A percentile compares a stretch with the other conserved stretches of the same genome.
Conservation (phyloP, 1,139 yeast genomes). For the Pichia sp. region DNA sequence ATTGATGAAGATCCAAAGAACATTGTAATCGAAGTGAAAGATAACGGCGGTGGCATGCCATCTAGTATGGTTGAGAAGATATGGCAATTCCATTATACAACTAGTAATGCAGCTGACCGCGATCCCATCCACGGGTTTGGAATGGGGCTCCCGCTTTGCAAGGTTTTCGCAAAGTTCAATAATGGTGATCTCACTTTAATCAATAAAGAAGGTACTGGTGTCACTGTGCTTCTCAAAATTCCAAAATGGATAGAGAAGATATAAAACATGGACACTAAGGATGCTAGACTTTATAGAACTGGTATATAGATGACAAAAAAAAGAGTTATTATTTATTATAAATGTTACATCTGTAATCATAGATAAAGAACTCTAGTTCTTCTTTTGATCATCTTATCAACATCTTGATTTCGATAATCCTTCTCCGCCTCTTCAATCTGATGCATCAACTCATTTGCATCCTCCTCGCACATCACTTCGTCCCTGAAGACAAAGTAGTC, state of each 20-base stretch:
- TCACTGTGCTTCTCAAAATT: slow-evolving; percentile 18
- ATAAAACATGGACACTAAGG: slow-evolving; percentile 3
- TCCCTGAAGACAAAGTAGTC: slow-evolving; percentile 55
- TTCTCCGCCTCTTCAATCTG: slow-evolving; percentile 13
- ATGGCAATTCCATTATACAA: slow-evolving; percentile 27
- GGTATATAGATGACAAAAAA: too few species aligned
- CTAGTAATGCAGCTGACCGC: slow-evolving; percentile 19
- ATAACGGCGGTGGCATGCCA: slow-evolving; percentile 25
- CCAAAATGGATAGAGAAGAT: slow-evolving; percentile 11
- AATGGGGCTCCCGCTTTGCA: slow-evolving; percentile 26
- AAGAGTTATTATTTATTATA: too few species aligned
- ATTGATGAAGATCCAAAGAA: slow-evolving; percentile 6
- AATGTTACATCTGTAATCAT: too few species aligned
- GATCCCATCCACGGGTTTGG: slow-evolving; percentile 27
- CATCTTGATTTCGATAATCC: slow-evolving; percentile 4
- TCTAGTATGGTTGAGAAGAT: slow-evolving; percentile 16
- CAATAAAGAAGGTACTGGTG: slow-evolving; percentile 20
- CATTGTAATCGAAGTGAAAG: slow-evolving; percentile 16
- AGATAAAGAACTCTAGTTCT: slow-evolving; percentile 25
- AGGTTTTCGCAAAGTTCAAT: slow-evolving; percentile 22
- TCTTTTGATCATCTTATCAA: slow-evolving; percentile 22
- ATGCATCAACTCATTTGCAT: slow-evolving; percentile 20
- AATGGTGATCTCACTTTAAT: slow-evolving; percentile 18
- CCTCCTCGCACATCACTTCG: slow-evolving; percentile 43
- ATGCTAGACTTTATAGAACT: too few species aligned